Percentiles rank a stretch among this genome's conserved stretches.
These are phyloP conservation scores for Eutrema yunnanense DNA, from an alignment of 345 rosid species.

Conservation along the genomic window DNA sequence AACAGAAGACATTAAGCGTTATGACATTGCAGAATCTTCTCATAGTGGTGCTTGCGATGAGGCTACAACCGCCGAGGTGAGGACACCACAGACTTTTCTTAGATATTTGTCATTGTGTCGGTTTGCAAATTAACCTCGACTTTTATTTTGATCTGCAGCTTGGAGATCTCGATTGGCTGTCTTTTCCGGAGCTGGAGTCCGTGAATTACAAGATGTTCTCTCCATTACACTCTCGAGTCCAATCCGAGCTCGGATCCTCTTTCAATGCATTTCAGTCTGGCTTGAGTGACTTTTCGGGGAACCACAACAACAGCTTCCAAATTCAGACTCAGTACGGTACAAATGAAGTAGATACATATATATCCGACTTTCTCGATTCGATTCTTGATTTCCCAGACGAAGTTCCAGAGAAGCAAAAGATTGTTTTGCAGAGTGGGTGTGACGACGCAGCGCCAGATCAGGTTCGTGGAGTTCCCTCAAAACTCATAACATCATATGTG, in stretches of 20 bases:
- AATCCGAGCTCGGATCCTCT: constrained; percentile 35
- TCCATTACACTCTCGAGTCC: constrained; percentile 40
- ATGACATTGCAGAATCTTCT: constrained; percentile 9
- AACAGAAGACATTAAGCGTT: constrained; percentile 23
- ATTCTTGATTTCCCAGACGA: constrained; percentile 36
- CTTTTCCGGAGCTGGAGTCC: constrained; percentile 18
- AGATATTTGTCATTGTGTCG: not conserved
- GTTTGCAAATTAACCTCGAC: not conserved
- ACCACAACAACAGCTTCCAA: constrained; percentile 4
- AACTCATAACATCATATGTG: not conserved
- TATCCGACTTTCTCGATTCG: constrained; percentile 41
- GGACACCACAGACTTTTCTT: not conserved
- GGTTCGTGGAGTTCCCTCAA: constrained; percentile 1
- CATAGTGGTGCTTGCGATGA: constrained; percentile 20
- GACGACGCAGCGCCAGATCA: constrained; percentile 9
- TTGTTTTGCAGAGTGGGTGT: constrained; percentile 6
- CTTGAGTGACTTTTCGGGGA: constrained; percentile 1
- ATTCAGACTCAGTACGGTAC: constrained; percentile 20
- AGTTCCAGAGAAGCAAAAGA: not conserved
- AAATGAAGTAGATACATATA: constrained; percentile 33
- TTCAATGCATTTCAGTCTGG: constrained; percentile 19
- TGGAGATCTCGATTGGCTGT: constrained; percentile 26
- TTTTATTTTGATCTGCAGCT: constrained; percentile 21
- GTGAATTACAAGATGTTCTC: constrained; percentile 36
- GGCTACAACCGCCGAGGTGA: constrained; percentile 32